Base-by-base conservation (phyloP, 2,329 filamentous ascomycete genomes). In the Colletotrichum euphorbiae region DNA sequence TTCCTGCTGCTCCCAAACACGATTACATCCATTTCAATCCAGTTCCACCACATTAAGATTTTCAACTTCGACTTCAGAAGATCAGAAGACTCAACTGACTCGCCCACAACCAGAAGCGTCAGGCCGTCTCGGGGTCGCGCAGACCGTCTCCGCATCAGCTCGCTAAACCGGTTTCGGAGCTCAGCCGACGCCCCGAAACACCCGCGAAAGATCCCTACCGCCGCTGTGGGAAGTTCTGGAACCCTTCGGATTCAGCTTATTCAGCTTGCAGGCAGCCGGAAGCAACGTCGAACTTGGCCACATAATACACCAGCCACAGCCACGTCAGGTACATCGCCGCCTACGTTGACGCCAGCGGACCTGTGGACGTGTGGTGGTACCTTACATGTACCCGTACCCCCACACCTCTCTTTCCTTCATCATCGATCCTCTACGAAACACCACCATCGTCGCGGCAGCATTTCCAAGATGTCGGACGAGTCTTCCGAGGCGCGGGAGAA, bases 401-500 rank as follows among this genome's bases (percentile, higher is more conserved):
- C 62, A 51, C 55, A 54, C 12, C 33, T 40, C 38, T 51, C 52
- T 36, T 43, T 13, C 43, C 43, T 38, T n/a, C 59, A 31, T 58
- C 60, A 52, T 58, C 52, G 19, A 24, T 13, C 15, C 13, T 19
- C 31, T 40, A 31, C 65, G 64, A 48, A 15, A 33, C 40, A 8
- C 6, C 21, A 54, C 12, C 51, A 9, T 33, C 54, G 55, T 28
- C 55, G 21, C 62, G 33, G 50, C 55, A 31, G 33, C 31, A 43
- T 42, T 13, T 36, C 21, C 33, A 70, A 40, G 11, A 70, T 70
- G 69, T 63, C 69, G 56, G 61, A 55, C 46, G 69, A 70, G 56
- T 69, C 69, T 33, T 38, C 69, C 51, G 69, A 70, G 60, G 65
- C 60, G 24, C 45, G 52, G 56, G 69, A 70, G 69, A 62, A 97